These are phyloP conservation scores for Earliella scabrosa DNA, from an alignment of 1,284 basidiomycete species.

Conservation along the genomic window DNA sequence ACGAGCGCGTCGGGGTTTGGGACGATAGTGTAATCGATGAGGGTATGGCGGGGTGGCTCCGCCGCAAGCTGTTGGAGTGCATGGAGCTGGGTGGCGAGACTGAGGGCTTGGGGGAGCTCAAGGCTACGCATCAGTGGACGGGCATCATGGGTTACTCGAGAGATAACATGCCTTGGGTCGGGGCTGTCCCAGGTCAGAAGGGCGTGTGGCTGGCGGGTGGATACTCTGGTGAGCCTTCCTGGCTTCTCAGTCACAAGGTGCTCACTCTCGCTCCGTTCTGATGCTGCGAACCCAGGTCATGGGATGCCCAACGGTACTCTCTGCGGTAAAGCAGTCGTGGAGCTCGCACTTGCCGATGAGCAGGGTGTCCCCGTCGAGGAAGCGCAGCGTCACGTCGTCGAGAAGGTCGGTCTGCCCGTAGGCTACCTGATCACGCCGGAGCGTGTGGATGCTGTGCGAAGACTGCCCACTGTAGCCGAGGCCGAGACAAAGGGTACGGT, in stretches of 20 bases:
- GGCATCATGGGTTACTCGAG: slow-evolving; percentile 12
- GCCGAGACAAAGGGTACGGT: neutral
- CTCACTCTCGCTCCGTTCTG: too few relatives aligned
- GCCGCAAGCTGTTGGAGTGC: neutral
- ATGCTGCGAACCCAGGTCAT: neutral
- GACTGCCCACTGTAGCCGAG: slow-evolving; percentile 5
- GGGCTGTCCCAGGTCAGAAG: slow-evolving; percentile 3
- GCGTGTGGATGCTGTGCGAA: neutral
- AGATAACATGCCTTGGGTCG: slow-evolving; percentile 6
- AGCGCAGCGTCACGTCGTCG: neutral
- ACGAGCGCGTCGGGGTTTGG: slow-evolving; percentile 1
- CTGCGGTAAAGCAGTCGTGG: slow-evolving; percentile 5
- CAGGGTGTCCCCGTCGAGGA: neutral
- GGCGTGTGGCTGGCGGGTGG: slow-evolving; percentile 6
- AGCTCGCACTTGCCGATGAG: slow-evolving; percentile 2
- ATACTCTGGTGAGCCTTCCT: neutral
- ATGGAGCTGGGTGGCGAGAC: slow-evolving; percentile 11
- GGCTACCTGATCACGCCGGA: slow-evolving; percentile 5
- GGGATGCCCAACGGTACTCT: slow-evolving; percentile 9
- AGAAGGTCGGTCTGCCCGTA: slow-evolving; percentile 1
- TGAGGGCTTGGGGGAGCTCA: neutral
- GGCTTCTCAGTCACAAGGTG: too few relatives aligned
- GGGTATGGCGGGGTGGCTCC: slow-evolving; percentile 6
- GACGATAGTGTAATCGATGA: slow-evolving; percentile 10
- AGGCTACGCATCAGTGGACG: slow-evolving; percentile 9